Evolutionary conservation across 805 yeast species (phyloP).

Genomic region (Ogataea degrootiae): DNA sequence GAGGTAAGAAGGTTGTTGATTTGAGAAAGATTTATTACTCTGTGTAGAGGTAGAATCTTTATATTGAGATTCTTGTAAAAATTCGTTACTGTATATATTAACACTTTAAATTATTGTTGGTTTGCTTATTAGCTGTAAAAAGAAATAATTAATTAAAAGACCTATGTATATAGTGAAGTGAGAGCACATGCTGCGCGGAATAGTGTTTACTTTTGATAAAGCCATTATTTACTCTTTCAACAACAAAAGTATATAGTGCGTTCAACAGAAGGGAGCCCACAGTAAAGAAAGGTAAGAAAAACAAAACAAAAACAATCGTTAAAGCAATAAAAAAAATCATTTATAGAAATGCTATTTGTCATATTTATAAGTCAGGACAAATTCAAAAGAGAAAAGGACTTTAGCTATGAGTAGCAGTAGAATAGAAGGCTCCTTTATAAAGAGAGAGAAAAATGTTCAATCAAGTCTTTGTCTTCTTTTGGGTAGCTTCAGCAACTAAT

Average conservation of each 20-base stretch:
- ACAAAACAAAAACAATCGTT: neutral
- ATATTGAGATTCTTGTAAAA: neutral
- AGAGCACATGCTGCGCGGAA: too few species aligned
- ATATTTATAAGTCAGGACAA: too few species aligned
- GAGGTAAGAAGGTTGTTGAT: constrained; percentile 95
- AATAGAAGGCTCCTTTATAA: too few species aligned
- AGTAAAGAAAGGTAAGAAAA: neutral
- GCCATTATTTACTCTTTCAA: too few species aligned
- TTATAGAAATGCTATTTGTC: neutral
- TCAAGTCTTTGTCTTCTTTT: constrained; percentile 44
- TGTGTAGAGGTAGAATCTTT: constrained; percentile 10
- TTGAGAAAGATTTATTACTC: constrained; percentile 82
- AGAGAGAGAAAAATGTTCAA: too few species aligned
- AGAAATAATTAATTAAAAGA: neutral
- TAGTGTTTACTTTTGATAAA: too few species aligned
- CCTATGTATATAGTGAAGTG: neutral
- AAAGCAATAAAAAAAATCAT: neutral
- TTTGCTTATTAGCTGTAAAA: neutral
- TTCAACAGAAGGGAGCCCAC: neutral
- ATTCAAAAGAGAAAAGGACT: too few species aligned
- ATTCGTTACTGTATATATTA: neutral
- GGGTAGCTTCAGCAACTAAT: constrained; percentile 79
- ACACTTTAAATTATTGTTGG: neutral
- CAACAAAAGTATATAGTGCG: too few species aligned
- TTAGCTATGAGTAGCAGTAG: too few species aligned